Evolutionary conservation across 1,284 basidiomycete species (phyloP), one percentile per base, ranked within the genome.

Genomic region (Melampsora americana): DNA sequence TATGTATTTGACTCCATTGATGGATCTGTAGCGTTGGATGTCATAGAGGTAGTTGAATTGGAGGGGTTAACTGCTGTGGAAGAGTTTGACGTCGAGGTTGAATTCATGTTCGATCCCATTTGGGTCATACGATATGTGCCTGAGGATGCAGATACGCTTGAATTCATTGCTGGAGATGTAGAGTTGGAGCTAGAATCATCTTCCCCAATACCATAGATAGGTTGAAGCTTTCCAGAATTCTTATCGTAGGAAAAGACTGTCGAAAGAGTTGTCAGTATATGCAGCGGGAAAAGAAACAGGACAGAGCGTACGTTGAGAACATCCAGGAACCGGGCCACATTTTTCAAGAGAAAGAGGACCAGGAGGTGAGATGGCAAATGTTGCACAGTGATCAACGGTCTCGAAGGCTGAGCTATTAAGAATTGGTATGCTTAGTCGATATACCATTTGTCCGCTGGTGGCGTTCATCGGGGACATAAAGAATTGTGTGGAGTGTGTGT

Each of bases 401-500:
- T 66, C 50, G 46, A 78, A 76, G 30, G 68, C 71, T 28, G 78
- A 60, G 62, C 76, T 77, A 66, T 80, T 77, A 68, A 79, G 77
- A 32, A 80, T 78, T 18, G 80, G 79, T 23, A 80, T 77, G 32
- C 78, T 78, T 18, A 80, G 74, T 65, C 79, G 78, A 74, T 67
- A 80, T 28, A 78, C 60, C 77, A 68, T 71, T 59, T 77, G 42
- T 35, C 56, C 77, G 64, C n/a, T 30, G 9, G 30, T 62, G 14
- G 18, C 42, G 44, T 30, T 62, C 2, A 77, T 77, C 23, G 77
- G 77, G n/a, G 77, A 77, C 62, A 80, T 75, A 74, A 80, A 79
- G 72, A 80, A 80, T 77, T 80, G 79, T 23, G 78, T 80, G 7
- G 79, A 80, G 48, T 80, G 79, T 20, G 74, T 65, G 7, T 77